Base-by-base conservation (phyloP, 345 rosid genomes). In the Firmiana major region DNA sequence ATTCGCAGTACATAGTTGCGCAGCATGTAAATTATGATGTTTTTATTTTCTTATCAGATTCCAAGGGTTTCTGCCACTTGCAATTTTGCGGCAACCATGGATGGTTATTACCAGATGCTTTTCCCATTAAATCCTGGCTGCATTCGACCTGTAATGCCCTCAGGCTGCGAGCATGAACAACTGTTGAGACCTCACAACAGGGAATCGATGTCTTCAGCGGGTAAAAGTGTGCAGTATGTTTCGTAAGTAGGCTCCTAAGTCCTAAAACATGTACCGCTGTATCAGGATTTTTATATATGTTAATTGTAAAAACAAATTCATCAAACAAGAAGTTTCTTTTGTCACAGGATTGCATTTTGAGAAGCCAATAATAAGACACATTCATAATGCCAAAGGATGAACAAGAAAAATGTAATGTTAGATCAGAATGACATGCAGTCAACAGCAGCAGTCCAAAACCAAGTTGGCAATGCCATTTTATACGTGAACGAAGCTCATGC, bases 81-180 rank as follows among this genome's bases (percentile, higher is more conserved):
- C 88, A 87, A 91, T 63, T 81, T 95, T 38, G 45, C 78, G 0
- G 97, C 87, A 5, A 95, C 84, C 31, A 88, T 89, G 92, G 95
- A 93, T 73, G 99, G 97, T 1, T 94, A 93, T 85, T 95, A 90
- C 89, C 84, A 73, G 76, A 83, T 87, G 6, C 88, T 95, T 38
- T 95, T 95, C 31, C 98, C 99, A 0, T 81, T 93, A 40, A 95
- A 95, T 79, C 98, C 99, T 2, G 93, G 97, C 58, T 75, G 90
- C 66, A 93, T 95, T 57, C 81, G 84, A 71, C 97, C 98, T 0
- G 85, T 85, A 15, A 77, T 79, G 75, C 93, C 97, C 36, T 79
- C 83, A 1, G 88, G 81, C 24, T 87, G 88, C 4, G 92, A 86
- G 63, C 84, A 84, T 67, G 86, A 83, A 21, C 71, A 60, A 46